Evolutionary conservation across 805 yeast species (phyloP).

Genomic region (Nakazawaea ishiwadae): DNA sequence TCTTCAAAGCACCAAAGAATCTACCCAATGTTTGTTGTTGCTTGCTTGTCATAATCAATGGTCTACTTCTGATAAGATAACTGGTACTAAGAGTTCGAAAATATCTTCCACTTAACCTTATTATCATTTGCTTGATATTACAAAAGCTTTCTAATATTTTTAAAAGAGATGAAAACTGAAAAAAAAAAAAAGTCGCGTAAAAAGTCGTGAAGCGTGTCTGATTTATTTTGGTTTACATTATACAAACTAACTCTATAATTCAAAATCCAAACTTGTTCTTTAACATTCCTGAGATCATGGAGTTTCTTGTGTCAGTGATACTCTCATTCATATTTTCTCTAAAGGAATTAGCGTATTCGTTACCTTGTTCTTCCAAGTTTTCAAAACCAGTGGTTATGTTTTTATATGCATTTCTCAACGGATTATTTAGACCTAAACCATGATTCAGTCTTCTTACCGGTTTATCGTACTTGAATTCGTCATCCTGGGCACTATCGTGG

Average conservation of each 20-base stretch:
- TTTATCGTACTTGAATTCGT: slow-evolving; percentile 34
- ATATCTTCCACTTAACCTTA: not conserved
- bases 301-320: slow-evolving; percentile 5
- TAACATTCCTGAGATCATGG: slow-evolving; percentile 9
- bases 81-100: not conserved
- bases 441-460: slow-evolving; percentile 33
- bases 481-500: slow-evolving; percentile 7
- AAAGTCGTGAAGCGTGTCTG: too few species aligned
- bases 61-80: not conserved
- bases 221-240: too few species aligned
- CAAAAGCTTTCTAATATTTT: not conserved
- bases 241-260: not conserved
- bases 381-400: slow-evolving; percentile 50
- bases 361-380: slow-evolving; percentile 46
- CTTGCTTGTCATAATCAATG: slow-evolving; percentile 5
- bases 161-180: too few species aligned
- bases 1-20: slow-evolving; percentile 11
- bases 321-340: slow-evolving; percentile 45
- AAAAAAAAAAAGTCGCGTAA: not conserved
- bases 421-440: slow-evolving; percentile 2
- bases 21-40: slow-evolving; percentile 13
- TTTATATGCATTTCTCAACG: slow-evolving; percentile 31
- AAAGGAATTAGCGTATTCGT: slow-evolving; percentile 52
- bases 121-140: slow-evolving; percentile 1
- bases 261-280: slow-evolving; percentile 10